Evolutionary conservation across 148 eudicot species (phyloP), one percentile per base, ranked within the genome.

Genomic region (Vaccinium vitisidaea): DNA sequence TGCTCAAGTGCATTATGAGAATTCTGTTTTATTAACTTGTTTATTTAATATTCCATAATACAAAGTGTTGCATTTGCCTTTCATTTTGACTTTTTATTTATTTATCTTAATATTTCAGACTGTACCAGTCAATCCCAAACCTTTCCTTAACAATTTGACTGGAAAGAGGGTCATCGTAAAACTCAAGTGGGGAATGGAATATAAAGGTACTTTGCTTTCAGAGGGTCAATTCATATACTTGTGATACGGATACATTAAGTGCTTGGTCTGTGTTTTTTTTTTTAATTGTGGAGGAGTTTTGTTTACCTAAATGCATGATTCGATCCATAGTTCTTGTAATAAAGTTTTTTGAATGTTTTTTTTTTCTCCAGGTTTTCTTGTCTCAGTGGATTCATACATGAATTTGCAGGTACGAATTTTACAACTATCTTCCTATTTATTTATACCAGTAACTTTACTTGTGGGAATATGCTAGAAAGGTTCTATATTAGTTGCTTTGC

Each of bases 101-200:
- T 5, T 71, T 67, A 48, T 78, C 54, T 67, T 56, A 79, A 70
- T 55, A 46, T 84, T 87, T 90, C 92, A 93, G 95, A 90, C 95
- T 61, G 95, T 93, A 80, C 93, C 95, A 23, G 95, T 93, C 84
- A 93, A 93, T 88, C 95, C 95, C 8, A 92, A 93, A 85, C 95
- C 95, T 48, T 93, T 93, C 85, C 86, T 93, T 84, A 93, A 93
- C 92, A 93, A 93, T 86, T 86, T 93, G 85, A 93, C 93, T 70
- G 95, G 95, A 59, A 93, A 91, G 88, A 90, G 82, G 63, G 93
- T 93, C 78, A 90, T 91, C 67, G 93, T 93, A 77, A 93, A 91
- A 77, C 85, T 93, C 85, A 93, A 93, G 84, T 93, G 95, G 95
- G 95, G 95, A 82, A 93, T 91, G 95, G 93, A 93, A 81, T 93